These are phyloP conservation scores for Exsudoporus frostii DNA, from an alignment of 768 basidiomycete species.

Conservation along the genomic window DNA sequence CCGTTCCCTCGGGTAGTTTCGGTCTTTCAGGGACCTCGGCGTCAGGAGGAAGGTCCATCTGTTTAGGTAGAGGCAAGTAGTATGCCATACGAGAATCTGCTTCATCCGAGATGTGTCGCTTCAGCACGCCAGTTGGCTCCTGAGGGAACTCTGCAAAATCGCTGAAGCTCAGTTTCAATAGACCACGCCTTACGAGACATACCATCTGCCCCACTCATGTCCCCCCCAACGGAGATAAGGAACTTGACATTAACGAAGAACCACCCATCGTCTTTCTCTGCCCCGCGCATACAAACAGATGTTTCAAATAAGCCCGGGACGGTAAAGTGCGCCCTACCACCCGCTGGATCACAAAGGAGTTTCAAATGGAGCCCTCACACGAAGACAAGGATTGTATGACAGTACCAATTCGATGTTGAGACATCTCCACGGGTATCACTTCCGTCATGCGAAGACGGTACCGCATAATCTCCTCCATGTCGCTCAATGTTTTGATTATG, in stretches of 20 bases:
- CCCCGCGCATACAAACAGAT: conserved; percentile 71
- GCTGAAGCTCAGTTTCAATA: background rate
- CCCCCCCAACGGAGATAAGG: conserved; percentile 68
- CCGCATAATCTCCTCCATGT: conserved; percentile 76
- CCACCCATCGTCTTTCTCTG: conserved; percentile 71
- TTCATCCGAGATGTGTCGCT: conserved; percentile 67
- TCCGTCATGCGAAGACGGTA: conserved; percentile 79
- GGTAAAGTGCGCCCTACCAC: conserved; percentile 77
- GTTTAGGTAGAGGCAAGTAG: conserved; percentile 52
- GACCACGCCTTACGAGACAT: background rate
- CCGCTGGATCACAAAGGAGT: conserved; percentile 41
- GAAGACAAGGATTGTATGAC: conserved; percentile 20
- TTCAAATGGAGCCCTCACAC: conserved; percentile 9
- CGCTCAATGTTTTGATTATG: conserved; percentile 59
- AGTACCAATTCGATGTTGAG: conserved; percentile 61
- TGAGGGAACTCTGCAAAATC: conserved; percentile 65
- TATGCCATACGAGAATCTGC: conserved; percentile 65
- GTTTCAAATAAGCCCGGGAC: conserved; percentile 71
- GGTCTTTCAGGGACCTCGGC: conserved; percentile 41
- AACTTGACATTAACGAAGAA: conserved; percentile 81
- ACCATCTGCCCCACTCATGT: conserved; percentile 72
- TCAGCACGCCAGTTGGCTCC: conserved; percentile 58
- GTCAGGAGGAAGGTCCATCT: conserved; percentile 39
- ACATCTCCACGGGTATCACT: conserved; percentile 80
- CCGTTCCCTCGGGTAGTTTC: conserved; percentile 54